phyloP scores from a whole-genome alignment of 1,284 basidiomycete species.

The Serendipita sp. region DNA sequence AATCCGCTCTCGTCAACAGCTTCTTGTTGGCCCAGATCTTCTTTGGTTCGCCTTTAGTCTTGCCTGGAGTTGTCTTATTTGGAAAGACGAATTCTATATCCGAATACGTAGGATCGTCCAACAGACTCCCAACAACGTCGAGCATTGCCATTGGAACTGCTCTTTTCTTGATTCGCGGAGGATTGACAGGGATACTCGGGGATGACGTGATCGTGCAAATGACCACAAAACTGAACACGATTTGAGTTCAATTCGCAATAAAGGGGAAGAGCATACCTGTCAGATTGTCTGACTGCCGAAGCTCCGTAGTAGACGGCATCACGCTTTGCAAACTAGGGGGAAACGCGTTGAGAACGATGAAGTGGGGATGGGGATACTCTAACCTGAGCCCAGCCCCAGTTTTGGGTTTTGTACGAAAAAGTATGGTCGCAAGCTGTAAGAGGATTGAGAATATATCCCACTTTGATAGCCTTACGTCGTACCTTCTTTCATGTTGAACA shows the following conservation, averaged over 20 bases:
- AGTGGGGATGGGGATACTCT: background rate
- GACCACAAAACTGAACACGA: slow-evolving; percentile 54
- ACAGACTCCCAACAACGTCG: slow-evolving; percentile 53
- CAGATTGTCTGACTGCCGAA: slow-evolving; percentile 32
- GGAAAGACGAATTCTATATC: slow-evolving; percentile 70
- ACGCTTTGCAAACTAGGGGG: slow-evolving; percentile 57
- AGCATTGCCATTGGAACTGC: slow-evolving; percentile 48
- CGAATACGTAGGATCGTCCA: slow-evolving; percentile 66
- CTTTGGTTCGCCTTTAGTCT: slow-evolving; percentile 25
- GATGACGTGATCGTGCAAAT: slow-evolving; percentile 66
- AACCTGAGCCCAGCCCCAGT: slow-evolving; percentile 62
- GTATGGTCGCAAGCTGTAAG: slow-evolving; percentile 56
- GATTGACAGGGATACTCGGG: slow-evolving; percentile 37
- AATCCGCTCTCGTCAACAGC: slow-evolving; percentile 56
- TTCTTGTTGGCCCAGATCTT: slow-evolving; percentile 53
- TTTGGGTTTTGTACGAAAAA: slow-evolving; percentile 71
- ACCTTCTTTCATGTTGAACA: slow-evolving; percentile 51
- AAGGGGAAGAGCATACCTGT: background rate
- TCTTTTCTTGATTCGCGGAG: slow-evolving; percentile 32
- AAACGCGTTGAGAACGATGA: slow-evolving; percentile 10
- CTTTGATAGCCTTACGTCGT: background rate
- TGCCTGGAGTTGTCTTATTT: slow-evolving; percentile 20
- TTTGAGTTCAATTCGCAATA: slow-evolving; percentile 13
- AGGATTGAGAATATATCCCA: background rate
- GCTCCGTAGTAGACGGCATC: slow-evolving; percentile 58